Evolutionary conservation across 2,329 filamentous ascomycete species (phyloP).

Genomic region (Cladosporium sp.): DNA sequence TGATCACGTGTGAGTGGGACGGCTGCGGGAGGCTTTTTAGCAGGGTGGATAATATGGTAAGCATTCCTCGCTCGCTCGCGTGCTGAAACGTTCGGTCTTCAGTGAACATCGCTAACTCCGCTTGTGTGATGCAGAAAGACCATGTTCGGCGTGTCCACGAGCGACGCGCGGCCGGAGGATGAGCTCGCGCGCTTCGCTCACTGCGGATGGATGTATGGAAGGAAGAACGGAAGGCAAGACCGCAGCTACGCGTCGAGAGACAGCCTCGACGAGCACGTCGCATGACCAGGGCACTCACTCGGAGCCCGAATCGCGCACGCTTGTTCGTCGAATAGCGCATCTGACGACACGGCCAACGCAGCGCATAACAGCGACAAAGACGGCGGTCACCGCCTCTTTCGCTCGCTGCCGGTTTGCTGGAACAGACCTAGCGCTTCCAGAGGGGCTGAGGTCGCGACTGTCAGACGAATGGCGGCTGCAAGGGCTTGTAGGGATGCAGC

Average conservation of each 20-base stretch:
- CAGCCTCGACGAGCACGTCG: too few species aligned
- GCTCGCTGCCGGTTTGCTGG: constrained; percentile 2
- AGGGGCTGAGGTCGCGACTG: constrained; percentile 3
- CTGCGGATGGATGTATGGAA: too few species aligned
- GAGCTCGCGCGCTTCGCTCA: background rate
- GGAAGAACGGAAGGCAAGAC: too few species aligned
- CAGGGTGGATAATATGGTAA: constrained; percentile 56
- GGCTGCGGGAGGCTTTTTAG: constrained; percentile 54
- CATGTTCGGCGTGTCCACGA: constrained; percentile 21
- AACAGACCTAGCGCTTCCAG: background rate
- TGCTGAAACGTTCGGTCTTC: background rate
- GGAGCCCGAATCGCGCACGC: background rate
- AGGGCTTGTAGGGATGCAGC: background rate
- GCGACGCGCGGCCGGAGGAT: constrained; percentile 12
- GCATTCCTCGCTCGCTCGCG: constrained; percentile 10
- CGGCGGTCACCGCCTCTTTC: constrained; percentile 1
- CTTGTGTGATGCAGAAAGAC: constrained; percentile 17
- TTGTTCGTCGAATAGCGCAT: background rate
- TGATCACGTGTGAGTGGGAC: constrained; percentile 53
- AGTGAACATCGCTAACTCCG: background rate
- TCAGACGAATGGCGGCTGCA: constrained; percentile 2
- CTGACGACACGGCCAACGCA: background rate
- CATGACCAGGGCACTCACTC: background rate
- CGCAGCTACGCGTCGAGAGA: too few species aligned
- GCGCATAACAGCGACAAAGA: background rate